Base-by-base conservation (phyloP, 2,329 filamentous ascomycete species). In the Trichoderma koningii region DNA sequence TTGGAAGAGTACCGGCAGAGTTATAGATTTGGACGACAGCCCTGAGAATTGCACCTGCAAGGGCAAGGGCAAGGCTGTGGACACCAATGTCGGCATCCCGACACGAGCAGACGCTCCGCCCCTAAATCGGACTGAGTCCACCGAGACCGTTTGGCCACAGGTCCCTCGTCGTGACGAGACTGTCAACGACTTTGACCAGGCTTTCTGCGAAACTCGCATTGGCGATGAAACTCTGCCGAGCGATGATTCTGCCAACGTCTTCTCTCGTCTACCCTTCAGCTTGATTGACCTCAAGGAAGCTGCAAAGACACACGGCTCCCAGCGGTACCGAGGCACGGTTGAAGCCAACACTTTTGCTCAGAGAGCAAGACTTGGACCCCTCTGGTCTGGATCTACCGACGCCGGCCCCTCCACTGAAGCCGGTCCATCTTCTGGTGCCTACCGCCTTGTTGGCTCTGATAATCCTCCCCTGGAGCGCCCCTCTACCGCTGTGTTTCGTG, bases 201-300 rank as follows among this genome's bases (percentile, higher is more conserved):
- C 48, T 17, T 62, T 62, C 28, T 62, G 59, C 59, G 59, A 62
- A 45, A 62, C 59, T 53, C 59, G 48, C 28, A 14, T 62, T n/a
- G 34, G 51, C 17, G 59, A 62, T 53, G 23, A 48, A 7, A 62
- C 42, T 17, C 26, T 45, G 1, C 50, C 56, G 3, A 59, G 30
- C 26, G 59, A 56, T 44, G 50, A 52, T 47, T 64, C 41, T 15
- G 34, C 30, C 15, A 50, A 65, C 19, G 68, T 70, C 5, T 69
- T 75, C 28, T 70, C 73, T 3, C 72, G 69, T 2, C 70, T 78
- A 2, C 76, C 73, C 1, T 78, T 79, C 42, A 72, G 73, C 10
- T 71, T 79, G 14, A 74, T 79, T 53, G 77, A 76, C 60, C 69
- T 79, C 17, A 73, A 74, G 1, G 76, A 78, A 42, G 77, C 77